A percentile compares a stretch with the other conserved stretches of the same genome.
Conservation (phyloP, 2,329 filamentous ascomycete genomes). For the Cordyceps cateniannulata region DNA sequence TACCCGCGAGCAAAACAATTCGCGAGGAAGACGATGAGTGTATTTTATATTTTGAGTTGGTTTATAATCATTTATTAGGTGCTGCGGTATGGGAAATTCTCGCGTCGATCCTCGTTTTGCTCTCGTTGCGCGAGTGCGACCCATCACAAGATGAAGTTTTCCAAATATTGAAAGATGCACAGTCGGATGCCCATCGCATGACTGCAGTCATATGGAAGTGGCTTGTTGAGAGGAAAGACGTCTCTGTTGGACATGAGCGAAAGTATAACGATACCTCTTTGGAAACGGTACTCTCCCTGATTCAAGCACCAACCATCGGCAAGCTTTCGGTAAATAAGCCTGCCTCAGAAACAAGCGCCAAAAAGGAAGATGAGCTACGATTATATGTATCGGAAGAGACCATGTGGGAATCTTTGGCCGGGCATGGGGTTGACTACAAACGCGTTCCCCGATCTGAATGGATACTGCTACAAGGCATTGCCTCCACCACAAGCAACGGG, state of each 20-base stretch:
- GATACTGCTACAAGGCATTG: constrained; percentile 52
- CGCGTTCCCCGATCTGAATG: constrained; percentile 53
- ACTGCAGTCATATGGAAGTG: constrained; percentile 30
- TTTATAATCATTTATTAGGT: constrained; percentile 18
- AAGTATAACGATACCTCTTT: constrained; percentile 34
- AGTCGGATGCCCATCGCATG: constrained; percentile 19
- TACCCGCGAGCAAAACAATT: background rate
- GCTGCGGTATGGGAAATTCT: constrained; percentile 27
- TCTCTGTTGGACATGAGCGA: constrained; percentile 28
- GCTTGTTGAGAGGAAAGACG: constrained; percentile 27
- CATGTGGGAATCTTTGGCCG: constrained; percentile 54
- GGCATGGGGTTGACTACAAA: constrained; percentile 53
- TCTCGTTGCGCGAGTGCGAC: background rate
- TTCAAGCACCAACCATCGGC: background rate
- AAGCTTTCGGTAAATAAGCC: too few species aligned
- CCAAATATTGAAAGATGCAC: constrained; percentile 12
- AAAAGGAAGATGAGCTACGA: constrained; percentile 16
- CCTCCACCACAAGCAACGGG: constrained; percentile 45
- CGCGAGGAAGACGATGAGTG: too few species aligned
- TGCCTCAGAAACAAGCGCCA: background rate
- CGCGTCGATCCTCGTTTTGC: constrained; percentile 23
- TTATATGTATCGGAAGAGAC: constrained; percentile 48
- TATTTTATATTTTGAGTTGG: background rate
- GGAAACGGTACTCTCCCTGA: constrained; percentile 22
- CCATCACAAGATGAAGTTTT: constrained; percentile 16